Conservation (phyloP, 208 protist species). For the Leishmania mexicana region DNA sequence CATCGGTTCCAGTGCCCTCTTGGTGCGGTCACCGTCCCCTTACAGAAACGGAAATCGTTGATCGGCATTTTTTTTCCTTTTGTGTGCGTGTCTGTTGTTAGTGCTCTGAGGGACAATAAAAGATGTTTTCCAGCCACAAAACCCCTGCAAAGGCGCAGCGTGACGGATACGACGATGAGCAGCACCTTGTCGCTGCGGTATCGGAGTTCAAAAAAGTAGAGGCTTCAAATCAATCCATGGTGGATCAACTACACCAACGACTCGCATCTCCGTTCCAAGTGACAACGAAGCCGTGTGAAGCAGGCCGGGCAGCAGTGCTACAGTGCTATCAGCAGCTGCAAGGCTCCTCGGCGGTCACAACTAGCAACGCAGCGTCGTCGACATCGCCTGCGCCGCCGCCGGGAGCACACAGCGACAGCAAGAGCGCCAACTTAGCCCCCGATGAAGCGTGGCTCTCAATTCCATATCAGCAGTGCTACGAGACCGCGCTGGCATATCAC, state of each 20-base stretch:
- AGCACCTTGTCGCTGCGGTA: constrained; percentile 67
- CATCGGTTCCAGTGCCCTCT: neutral
- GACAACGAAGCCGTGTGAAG: constrained; percentile 67
- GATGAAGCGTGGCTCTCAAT: constrained; percentile 13
- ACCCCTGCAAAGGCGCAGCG: constrained; percentile 5
- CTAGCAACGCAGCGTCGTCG: neutral
- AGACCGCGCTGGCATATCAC: constrained; percentile 45
- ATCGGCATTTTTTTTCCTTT: neutral
- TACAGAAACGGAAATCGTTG: neutral
- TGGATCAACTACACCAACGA: constrained; percentile 61
- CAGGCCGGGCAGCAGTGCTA: constrained; percentile 42
- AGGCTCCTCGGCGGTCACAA: constrained; percentile 5
- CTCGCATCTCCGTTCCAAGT: constrained; percentile 80
- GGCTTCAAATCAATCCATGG: constrained; percentile 46
- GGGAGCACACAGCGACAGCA: neutral
- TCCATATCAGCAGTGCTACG: constrained; percentile 63
- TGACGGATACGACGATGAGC: constrained; percentile 44
- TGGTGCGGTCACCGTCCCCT: neutral
- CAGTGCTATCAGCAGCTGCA: constrained; percentile 65
- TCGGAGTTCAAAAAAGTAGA: constrained; percentile 72
- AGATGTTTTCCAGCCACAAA: constrained; percentile 24
- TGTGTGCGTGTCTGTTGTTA: neutral
- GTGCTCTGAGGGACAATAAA: neutral
- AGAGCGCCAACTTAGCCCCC: neutral
- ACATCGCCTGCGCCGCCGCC: neutral